A percentile compares a stretch with the other conserved stretches of the same genome.
Evolutionary conservation across 257 asterid genomes (phyloP).

Genomic region (Gentiana straminea): DNA sequence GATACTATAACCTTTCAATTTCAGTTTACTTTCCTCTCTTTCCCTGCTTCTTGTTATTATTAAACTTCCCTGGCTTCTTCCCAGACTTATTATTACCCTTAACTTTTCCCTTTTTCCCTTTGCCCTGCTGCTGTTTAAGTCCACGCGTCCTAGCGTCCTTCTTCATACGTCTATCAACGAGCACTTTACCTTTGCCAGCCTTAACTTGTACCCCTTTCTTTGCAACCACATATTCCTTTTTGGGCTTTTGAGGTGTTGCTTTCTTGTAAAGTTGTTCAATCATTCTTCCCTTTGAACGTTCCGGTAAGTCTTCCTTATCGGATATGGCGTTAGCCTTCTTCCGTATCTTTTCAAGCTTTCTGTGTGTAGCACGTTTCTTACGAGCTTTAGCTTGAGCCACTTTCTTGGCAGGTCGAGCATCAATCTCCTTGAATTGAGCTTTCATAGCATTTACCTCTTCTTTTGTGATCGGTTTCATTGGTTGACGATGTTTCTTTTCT

Average conservation of each 20-base stretch:
- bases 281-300: slow-evolving; percentile 76
- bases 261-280: slow-evolving; percentile 72
- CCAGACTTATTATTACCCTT: slow-evolving; percentile 36
- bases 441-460: slow-evolving; percentile 76
- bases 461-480: slow-evolving; percentile 68
- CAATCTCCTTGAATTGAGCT: slow-evolving; percentile 74
- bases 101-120: slow-evolving; percentile 50
- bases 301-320: slow-evolving; percentile 65
- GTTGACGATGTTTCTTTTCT: slow-evolving; percentile 57
- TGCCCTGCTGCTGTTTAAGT: slow-evolving; percentile 30
- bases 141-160: slow-evolving; percentile 58
- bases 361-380: slow-evolving; percentile 57
- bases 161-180: slow-evolving; percentile 87
- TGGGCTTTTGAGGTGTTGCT: slow-evolving; percentile 46
- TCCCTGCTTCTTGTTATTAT: neutral
- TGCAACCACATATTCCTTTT: slow-evolving; percentile 81
- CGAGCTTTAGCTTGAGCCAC: slow-evolving; percentile 93
- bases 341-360: slow-evolving; percentile 62
- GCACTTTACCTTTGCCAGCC: slow-evolving; percentile 75
- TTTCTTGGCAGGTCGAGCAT: slow-evolving; percentile 94
- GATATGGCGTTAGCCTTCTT: slow-evolving; percentile 88
- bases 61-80: slow-evolving; percentile 1
- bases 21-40: neutral
- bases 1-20: neutral
- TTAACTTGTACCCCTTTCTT: slow-evolving; percentile 90